phyloP scores from a whole-genome alignment of 345 rosid genomes.

The Eutrema japonicum region DNA sequence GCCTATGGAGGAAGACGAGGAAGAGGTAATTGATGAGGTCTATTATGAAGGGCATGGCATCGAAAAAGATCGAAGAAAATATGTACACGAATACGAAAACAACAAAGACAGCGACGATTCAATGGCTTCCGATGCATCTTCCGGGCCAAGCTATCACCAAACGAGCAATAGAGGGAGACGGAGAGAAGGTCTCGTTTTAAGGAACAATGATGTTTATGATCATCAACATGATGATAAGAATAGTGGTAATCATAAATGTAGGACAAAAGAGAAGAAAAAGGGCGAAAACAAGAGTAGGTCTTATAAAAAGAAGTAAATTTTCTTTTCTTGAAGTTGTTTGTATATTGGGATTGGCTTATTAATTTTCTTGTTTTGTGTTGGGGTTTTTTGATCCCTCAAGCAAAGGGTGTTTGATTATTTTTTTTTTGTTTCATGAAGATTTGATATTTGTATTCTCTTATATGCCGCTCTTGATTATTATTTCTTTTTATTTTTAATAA shows the following conservation, averaged over 20 bases:
- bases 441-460: background rate
- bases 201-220: constrained; percentile 17
- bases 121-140: constrained; percentile 77
- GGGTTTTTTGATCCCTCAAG: constrained; percentile 16
- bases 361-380: constrained; percentile 11
- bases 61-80: constrained; percentile 15
- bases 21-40: constrained; percentile 33
- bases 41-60: constrained; percentile 28
- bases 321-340: constrained; percentile 1
- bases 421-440: background rate
- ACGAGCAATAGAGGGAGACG: constrained; percentile 16
- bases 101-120: constrained; percentile 63
- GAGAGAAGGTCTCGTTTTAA: constrained; percentile 18
- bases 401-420: constrained; percentile 23
- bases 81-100: constrained; percentile 21
- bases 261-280: constrained; percentile 30
- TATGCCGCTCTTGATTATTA: background rate
- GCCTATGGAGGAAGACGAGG: constrained; percentile 56
- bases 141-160: constrained; percentile 51
- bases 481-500: background rate
- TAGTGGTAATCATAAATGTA: constrained; percentile 16
- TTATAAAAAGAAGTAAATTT: constrained; percentile 15
- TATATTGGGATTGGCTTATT: constrained; percentile 18
- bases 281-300: constrained; percentile 22
- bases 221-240: constrained; percentile 8